Evolutionary conservation across 192 early-diverging fungal species (phyloP), one percentile per base, ranked within the genome.

Genomic region (Backusella sp.): DNA sequence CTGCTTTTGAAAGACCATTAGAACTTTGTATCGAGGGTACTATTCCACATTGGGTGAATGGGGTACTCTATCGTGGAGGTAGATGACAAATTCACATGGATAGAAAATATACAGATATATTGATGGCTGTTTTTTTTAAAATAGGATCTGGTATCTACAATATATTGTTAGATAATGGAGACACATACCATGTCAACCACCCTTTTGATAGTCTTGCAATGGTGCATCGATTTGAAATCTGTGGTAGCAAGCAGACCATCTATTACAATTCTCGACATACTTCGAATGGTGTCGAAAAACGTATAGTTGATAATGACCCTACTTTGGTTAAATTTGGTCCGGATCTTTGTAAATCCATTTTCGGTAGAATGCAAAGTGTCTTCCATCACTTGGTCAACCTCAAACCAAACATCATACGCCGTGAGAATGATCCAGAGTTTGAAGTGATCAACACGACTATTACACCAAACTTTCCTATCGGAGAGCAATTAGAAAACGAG

Each of bases 161-260:
- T 66, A 73, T 83, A 4, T 23, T 73, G 7, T 36, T 79, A 23
- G 52, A 74, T n/a, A 76, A 80, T n/a, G 78, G 82, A 4, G 68
- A 77, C 12, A 79, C 82, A 26, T 76, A 44, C 35, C 77, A 83
- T 35, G 72, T 80, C 21, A 65, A 59, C 8, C 78, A 83, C 42
- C 77, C 78, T 15, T 83, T 83, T 72, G 82, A 83, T 67, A 79
- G 78, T 4, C 68, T 83, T 41, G 82, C 82, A 6, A 79, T 79
- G 78, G 35, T 80, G 2, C 76, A 83, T 32, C 34, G 73, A 6
- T 82, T 82, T 65, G 72, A 70, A 53, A 76, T 78, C n/a, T 41
- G 72, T 21, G 81, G 75, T 12, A 36, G 69, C 3, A 68, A 28
- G 5, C 68, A 77, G 11, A 53, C 68, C 12, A 68, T 83, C 14